Evolutionary conservation across 352 stramenopile genomes (phyloP), one percentile per base, ranked within the genome.

Genomic region (Phytopythium mirpurense): DNA sequence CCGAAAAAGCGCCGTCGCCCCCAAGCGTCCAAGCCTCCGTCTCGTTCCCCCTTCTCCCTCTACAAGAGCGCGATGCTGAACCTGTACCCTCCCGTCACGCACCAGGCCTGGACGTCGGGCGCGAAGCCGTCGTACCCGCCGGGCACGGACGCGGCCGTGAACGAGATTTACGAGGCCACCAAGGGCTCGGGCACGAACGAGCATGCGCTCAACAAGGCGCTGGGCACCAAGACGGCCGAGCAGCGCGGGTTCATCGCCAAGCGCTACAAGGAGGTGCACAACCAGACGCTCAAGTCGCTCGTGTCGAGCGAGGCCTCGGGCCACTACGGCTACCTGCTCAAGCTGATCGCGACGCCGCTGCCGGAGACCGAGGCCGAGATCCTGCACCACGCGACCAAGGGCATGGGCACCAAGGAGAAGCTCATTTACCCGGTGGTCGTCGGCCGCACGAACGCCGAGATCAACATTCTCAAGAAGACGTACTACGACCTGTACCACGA

Each of bases 381-480:
- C 54, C 38, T 91, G 36, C 70, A 66, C 50, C 60, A 80, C 15
- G 77, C 80, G 49, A 88, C 75, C 64, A 85, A 86, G 68, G 80
- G 80, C 35, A 24, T 60, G 0, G 80, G 80, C 59, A 91, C 80
- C 1, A 70, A 63, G 19, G 80, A 91, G 57, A 76, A 81, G 38
- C 65, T 83, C 37, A 78, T 88, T 60, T 88, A 81, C 67, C 80
- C 75, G 29, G 57, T 76, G 6, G 55, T 87, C 11, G 69, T 85
- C 19, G 76, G 76, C 54, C 73, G 75, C 57, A 86, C 82, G 5
- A 87, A 88, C 59, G 58, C 57, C 14, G 82, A 93, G 61, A 77
- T 93, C 51, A 69, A 74, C 62, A 88, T 93, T 52, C 74, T 93
- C 27, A 93, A 93, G 75, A 88, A 90, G 68, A 83, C 79, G 0